Base-by-base conservation (phyloP, 2,329 filamentous ascomycete species). In the Monosporascus cannonballus region DNA sequence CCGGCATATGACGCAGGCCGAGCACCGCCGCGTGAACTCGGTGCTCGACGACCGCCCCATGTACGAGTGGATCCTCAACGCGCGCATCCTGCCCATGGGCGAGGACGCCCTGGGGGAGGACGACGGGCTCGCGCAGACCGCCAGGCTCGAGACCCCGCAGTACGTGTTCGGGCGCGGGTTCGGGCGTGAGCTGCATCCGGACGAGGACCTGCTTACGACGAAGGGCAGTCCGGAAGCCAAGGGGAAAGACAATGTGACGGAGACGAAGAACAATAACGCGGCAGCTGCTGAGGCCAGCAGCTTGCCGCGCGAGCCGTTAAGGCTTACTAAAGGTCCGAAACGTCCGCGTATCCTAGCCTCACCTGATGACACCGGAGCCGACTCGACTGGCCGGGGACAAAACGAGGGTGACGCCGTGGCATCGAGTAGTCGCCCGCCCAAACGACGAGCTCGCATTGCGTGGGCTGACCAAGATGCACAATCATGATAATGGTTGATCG, bases 1-100 rank as follows among this genome's bases (percentile, higher is more conserved):
- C 45, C 79, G 83, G 58, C 77, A 84, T 36, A 93, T 96, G 89
- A 89, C 86, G 0, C 83, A 83, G 52, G 78, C 78, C 2, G 82
- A 85, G 60, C 80, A 84, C 55, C 73, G 75, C 47, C 74, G 73
- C 50, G 76, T 77, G 56, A 83, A 79, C 60, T 75, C 72, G 5
- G 75, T 85, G n/a, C 64, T 85, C 5, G 81, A 85, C 54, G 79
- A 84, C 59, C 66, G 71, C 22, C 72, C 73, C 0, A 79, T 85
- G 48, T 82, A 80, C 59, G 74, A 81, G 54, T 85, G 81, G 81
- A 81, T 85, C 41, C 69, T 74, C 53, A 77, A 81, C 50, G 73
- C 76, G 2, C 71, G 65, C 48, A 77, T 85, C 47, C 61, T 73
- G 22, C 65, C 69, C 1, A 64, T 65, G 48, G 48, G 54, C 8